Conservation (phyloP, 805 yeast species). For the Yamadazyma kitorensis region DNA sequence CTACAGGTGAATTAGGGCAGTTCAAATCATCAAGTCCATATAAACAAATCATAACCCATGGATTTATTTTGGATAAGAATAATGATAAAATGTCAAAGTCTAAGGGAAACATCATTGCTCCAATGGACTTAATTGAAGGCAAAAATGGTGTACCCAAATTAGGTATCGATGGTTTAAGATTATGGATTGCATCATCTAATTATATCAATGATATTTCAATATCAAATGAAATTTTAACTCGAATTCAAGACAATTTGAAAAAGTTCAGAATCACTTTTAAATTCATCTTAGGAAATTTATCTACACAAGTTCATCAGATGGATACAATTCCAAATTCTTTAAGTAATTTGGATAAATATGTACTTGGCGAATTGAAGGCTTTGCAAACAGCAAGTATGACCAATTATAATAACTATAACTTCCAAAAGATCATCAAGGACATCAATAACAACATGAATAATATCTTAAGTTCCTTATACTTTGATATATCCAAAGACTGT, state of each 20-base stretch:
- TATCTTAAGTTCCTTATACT: conserved; percentile 77
- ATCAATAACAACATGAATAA: conserved; percentile 71
- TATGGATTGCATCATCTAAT: conserved; percentile 88
- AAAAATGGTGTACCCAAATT: conserved; percentile 51
- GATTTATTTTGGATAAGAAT: conserved; percentile 83
- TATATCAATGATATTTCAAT: conserved; percentile 77
- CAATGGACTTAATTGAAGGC: conserved; percentile 56
- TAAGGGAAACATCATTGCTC: conserved; percentile 75
- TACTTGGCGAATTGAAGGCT: conserved; percentile 51
- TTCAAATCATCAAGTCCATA: conserved; percentile 54
- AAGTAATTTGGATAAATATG: conserved; percentile 55
- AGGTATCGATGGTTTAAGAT: conserved; percentile 88
- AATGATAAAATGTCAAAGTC: conserved; percentile 95
- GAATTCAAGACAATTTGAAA: conserved; percentile 77
- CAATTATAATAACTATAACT: conserved; percentile 58
- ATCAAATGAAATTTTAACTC: conserved; percentile 66
- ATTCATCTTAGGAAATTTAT: conserved; percentile 77
- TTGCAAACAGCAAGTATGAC: conserved; percentile 42
- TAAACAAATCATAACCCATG: conserved; percentile 80
- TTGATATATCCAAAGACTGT: conserved; percentile 82
- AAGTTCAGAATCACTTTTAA: conserved; percentile 80
- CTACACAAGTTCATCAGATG: conserved; percentile 22
- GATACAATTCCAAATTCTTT: conserved; percentile 22
- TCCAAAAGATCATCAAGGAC: conserved; percentile 64
- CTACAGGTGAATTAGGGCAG: conserved; percentile 42